Conservation (phyloP, 2,329 filamentous ascomycete species). For the Bretziella fagacearum region DNA sequence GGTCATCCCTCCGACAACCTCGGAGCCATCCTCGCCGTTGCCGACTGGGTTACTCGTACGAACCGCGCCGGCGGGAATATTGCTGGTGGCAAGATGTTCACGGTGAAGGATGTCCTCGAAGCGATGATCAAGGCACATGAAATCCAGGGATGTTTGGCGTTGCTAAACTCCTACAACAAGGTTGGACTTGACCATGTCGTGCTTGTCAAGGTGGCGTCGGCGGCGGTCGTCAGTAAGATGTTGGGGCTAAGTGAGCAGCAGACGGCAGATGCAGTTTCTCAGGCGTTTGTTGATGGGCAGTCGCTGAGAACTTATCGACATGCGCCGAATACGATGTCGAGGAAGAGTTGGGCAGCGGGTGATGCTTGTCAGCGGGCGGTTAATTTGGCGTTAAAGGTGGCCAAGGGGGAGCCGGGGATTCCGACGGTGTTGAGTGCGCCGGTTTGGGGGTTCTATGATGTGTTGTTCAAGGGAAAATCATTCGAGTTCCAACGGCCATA, state of each 20-base stretch:
- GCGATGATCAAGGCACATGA: constrained; percentile 99
- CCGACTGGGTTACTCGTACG: constrained; percentile 94
- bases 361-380: constrained; percentile 94
- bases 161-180: constrained; percentile 98
- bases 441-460: constrained; percentile 97
- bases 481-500: constrained; percentile 95
- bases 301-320: constrained; percentile 93
- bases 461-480: constrained; percentile 87
- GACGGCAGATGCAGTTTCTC: constrained; percentile 87
- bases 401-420: constrained; percentile 78
- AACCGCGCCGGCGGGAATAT: constrained; percentile 60
- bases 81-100: constrained; percentile 75
- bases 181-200: constrained; percentile 96
- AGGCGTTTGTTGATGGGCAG: constrained; percentile 96
- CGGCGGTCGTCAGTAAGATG: constrained; percentile 90
- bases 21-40: constrained; percentile 87
- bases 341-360: constrained; percentile 97
- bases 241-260: constrained; percentile 76
- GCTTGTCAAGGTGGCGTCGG: constrained; percentile 90
- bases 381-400: constrained; percentile 76
- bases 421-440: constrained; percentile 86
- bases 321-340: constrained; percentile 97
- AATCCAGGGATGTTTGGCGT: constrained; percentile 89
- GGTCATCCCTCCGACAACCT: constrained; percentile 97
- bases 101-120: constrained; percentile 79